Base-by-base conservation (phyloP, 306 rosid species). In the Dryas octopetala region DNA sequence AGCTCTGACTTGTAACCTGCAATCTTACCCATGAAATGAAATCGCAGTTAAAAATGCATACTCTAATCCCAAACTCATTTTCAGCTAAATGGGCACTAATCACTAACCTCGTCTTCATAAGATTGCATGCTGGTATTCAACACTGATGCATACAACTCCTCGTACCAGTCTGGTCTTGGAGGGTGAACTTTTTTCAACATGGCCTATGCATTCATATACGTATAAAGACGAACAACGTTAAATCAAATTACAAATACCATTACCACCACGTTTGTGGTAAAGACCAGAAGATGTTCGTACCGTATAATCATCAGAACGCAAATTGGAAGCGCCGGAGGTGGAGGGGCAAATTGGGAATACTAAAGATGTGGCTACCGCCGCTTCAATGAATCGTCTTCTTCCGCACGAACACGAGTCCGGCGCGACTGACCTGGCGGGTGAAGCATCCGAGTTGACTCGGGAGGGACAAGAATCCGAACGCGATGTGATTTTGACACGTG, bases 81-180 rank as follows among this genome's bases (percentile, higher is more conserved):
- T 10, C 40, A 50, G 28, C 50, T 7, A 16, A 44, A 68, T 66
- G 67, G 47, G 58, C 19, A 54, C 51, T 23, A 69, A 45, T 69
- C 60, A 62, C 82, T 28, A 72, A 93, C 98, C 93, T 91, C 93
- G 5, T 82, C 85, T 75, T 93, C 97, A 60, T 90, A 92, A 43
- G 87, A 49, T 65, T 89, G 73, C 76, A 75, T 85, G 68, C 81
- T 23, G 3, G 74, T 62, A 60, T 81, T 81, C 87, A 85, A 55
- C 71, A 83, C 81, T 5, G 75, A 89, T 62, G 96, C 98, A 61
- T 86, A 85, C 8, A 91, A 85, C 77, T 90, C 95, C 78, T 92
- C 93, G 47, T 90, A 95, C 97, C 97, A 90, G 70, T 85, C 97
- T 46, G 93, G 90, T 70, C 81, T 90, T 11, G 88, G 92, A 19